A percentile compares a stretch with the other conserved stretches of the same genome.
These are phyloP conservation scores for Jacaranda mimosifolia DNA, from an alignment of 257 asterid genomes.

Conservation along the genomic window DNA sequence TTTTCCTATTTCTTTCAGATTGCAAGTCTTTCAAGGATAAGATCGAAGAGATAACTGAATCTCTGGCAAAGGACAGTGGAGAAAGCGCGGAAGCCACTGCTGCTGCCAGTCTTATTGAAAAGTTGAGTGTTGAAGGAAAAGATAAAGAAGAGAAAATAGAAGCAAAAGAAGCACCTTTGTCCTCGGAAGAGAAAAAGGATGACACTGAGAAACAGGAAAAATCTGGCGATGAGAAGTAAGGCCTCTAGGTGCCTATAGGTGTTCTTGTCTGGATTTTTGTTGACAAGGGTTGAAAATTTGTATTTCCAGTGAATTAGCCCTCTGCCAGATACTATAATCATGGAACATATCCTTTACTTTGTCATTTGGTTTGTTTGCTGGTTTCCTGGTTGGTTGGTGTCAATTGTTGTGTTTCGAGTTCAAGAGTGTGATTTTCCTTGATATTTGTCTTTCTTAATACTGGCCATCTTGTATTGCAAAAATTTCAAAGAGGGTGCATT, in stretches of 20 bases:
- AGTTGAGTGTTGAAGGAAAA: constrained; percentile 66
- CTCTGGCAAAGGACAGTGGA: constrained; percentile 49
- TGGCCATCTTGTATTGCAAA: constrained; percentile 32
- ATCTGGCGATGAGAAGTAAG: constrained; percentile 47
- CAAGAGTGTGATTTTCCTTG: constrained; percentile 26
- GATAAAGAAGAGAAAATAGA: constrained; percentile 59
- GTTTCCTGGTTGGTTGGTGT: constrained; percentile 41
- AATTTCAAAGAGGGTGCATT: constrained; percentile 35
- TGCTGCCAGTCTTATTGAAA: constrained; percentile 72
- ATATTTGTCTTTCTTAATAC: constrained; percentile 16
- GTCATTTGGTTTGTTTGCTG: constrained; percentile 41
- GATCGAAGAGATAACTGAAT: constrained; percentile 75
- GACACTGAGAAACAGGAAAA: constrained; percentile 48
- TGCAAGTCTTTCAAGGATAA: constrained; percentile 80
- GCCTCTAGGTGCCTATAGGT: not conserved
- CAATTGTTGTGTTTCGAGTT: constrained; percentile 40
- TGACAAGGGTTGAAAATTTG: constrained; percentile 38
- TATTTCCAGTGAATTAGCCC: constrained; percentile 26
- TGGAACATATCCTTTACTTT: constrained; percentile 28
- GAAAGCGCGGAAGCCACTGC: constrained; percentile 59
- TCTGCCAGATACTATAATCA: constrained; percentile 22
- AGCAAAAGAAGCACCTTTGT: constrained; percentile 47
- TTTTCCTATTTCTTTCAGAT: constrained; percentile 53
- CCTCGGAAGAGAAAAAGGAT: constrained; percentile 50
- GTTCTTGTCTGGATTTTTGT: constrained; percentile 37